Evolutionary conservation across 352 stramenopile species (phyloP).

Genomic region (Phytophthora cactorum): DNA sequence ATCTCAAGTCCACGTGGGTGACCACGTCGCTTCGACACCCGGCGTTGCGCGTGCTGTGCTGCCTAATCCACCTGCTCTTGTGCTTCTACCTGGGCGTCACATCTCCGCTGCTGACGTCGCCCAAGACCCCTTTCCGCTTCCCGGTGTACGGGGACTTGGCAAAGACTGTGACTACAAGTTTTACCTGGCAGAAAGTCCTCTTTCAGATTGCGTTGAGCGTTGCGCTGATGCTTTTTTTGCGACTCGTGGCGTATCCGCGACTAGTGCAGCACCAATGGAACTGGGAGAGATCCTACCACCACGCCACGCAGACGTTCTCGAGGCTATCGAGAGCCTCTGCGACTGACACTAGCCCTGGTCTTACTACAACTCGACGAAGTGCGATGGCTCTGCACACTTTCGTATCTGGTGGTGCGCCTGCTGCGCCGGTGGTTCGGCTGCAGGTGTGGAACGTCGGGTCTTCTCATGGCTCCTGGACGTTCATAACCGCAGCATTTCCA

Average conservation of each 20-base stretch:
- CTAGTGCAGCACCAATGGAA: conserved; percentile 56
- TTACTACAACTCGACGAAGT: not conserved
- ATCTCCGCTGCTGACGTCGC: conserved; percentile 49
- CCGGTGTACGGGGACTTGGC: conserved; percentile 47
- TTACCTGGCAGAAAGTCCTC: conserved; percentile 37
- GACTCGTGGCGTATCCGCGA: conserved; percentile 45
- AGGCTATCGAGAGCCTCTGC: conserved; percentile 27
- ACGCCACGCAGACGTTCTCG: conserved; percentile 39
- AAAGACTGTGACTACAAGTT: conserved; percentile 21
- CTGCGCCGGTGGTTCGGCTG: conserved; percentile 16
- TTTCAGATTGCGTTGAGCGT: conserved; percentile 37
- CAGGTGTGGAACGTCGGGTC: conserved; percentile 30
- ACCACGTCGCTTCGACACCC: conserved; percentile 52
- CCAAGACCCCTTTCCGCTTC: conserved; percentile 38
- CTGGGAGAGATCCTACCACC: conserved; percentile 40
- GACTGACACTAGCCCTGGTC: not conserved
- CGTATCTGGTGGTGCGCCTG: conserved; percentile 14
- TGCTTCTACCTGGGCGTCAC: conserved; percentile 48
- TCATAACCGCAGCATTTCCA: conserved; percentile 44
- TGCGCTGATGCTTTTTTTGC: conserved; percentile 39
- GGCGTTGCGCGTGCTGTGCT: conserved; percentile 39
- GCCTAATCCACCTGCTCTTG: conserved; percentile 36
- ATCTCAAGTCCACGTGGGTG: conserved; percentile 49
- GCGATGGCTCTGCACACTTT: conserved; percentile 34
- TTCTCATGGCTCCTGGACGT: conserved; percentile 64